phyloP scores from a whole-genome alignment of 1,284 basidiomycete genomes.

The Fereydounia khargensis region DNA sequence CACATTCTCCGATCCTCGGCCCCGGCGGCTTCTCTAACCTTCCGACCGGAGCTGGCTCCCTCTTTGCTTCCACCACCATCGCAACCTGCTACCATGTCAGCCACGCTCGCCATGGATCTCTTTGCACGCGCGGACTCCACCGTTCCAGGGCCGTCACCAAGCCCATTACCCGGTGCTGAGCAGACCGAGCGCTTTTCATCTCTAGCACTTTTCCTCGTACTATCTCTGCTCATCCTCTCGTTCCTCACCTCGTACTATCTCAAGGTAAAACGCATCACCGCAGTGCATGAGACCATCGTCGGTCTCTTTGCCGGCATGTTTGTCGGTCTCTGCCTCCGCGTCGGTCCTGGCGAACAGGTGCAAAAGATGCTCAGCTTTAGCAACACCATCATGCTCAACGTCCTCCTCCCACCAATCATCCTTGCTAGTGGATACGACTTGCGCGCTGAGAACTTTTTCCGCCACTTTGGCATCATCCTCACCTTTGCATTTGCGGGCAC shows the following conservation, averaged over 20 bases:
- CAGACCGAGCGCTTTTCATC: slow-evolving; percentile 52
- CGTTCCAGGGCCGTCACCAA: neutral
- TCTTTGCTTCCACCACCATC: too few species aligned
- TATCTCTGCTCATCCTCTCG: slow-evolving; percentile 86
- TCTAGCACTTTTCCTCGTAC: slow-evolving; percentile 67
- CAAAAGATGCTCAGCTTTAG: slow-evolving; percentile 96
- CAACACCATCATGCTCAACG: slow-evolving; percentile 96
- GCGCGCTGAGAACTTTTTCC: slow-evolving; percentile 95
- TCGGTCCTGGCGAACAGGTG: slow-evolving; percentile 89
- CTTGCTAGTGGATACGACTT: slow-evolving; percentile 96
- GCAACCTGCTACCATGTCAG: too few species aligned
- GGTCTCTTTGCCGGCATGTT: slow-evolving; percentile 92
- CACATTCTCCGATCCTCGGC: too few species aligned
- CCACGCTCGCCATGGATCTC: too few species aligned
- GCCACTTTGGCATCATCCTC: slow-evolving; percentile 68
- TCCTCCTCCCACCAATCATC: slow-evolving; percentile 95
- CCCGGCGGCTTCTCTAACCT: too few species aligned
- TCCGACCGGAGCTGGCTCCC: too few species aligned
- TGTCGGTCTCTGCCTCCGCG: slow-evolving; percentile 83
- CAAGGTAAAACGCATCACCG: slow-evolving; percentile 91
- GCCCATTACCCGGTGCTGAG: slow-evolving; percentile 42
- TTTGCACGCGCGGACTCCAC: too few species aligned
- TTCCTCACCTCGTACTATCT: slow-evolving; percentile 97
- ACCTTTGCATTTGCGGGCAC: slow-evolving; percentile 95
- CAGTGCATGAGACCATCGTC: slow-evolving; percentile 93